phyloP scores from a whole-genome alignment of 2,329 filamentous ascomycete species.

The Cladobotryum protrusum region DNA sequence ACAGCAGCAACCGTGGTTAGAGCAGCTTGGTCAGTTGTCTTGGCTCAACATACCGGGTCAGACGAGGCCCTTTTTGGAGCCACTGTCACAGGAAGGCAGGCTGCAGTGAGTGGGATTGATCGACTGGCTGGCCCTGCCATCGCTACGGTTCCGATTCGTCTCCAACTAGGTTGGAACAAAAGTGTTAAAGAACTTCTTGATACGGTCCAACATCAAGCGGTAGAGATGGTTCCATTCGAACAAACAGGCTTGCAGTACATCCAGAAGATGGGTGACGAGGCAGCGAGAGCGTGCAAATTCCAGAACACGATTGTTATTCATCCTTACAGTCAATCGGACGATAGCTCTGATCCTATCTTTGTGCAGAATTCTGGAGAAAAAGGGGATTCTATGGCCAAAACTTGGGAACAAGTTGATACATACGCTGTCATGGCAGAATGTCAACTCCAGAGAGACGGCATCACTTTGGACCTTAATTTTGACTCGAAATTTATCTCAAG shows the following conservation, averaged over 20 bases:
- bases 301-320: constrained; percentile 24
- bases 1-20: constrained; percentile 12
- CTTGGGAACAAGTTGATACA: background rate
- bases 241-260: constrained; percentile 17
- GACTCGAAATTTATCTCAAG: too few species aligned
- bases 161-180: constrained; percentile 25
- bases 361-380: too few species aligned
- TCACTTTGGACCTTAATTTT: too few species aligned
- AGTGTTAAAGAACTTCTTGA: constrained; percentile 9
- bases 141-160: constrained; percentile 35
- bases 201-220: constrained; percentile 12
- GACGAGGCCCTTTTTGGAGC: constrained; percentile 36
- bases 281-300: constrained; percentile 18
- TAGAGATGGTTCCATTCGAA: constrained; percentile 14
- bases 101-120: constrained; percentile 15
- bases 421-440: background rate
- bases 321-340: constrained; percentile 1
- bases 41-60: constrained; percentile 39
- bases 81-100: constrained; percentile 34
- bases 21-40: constrained; percentile 45
- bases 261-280: constrained; percentile 3
- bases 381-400: background rate
- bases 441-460: too few species aligned
- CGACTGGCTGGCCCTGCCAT: constrained; percentile 26
- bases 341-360: too few species aligned